These are phyloP conservation scores for Seiridium unicorne DNA, from an alignment of 2,329 filamentous ascomycete genomes.

Conservation along the genomic window DNA sequence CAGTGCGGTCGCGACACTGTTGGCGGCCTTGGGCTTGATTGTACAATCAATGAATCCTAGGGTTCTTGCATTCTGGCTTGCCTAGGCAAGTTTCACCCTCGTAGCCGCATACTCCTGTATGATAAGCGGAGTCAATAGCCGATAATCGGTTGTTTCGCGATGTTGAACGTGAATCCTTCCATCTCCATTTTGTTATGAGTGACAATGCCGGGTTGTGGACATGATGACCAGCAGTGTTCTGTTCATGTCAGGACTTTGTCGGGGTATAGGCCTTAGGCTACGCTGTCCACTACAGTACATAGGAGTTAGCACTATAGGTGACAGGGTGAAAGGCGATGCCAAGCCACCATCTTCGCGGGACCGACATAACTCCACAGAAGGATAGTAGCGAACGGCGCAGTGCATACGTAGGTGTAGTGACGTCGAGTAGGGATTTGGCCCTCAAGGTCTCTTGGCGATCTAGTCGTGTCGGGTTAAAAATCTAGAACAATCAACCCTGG, in stretches of 20 bases:
- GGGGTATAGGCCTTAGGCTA: no score
- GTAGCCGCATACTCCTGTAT: background rate
- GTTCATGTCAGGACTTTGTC: no score
- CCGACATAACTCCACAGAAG: background rate
- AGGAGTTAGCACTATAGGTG: no score
- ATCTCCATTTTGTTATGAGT: no score
- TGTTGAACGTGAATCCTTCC: no score
- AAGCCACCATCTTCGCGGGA: background rate
- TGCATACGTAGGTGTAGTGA: background rate
- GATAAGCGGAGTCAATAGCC: background rate
- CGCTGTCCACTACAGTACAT: no score
- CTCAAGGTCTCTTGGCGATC: background rate
- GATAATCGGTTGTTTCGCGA: background rate
- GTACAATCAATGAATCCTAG: no score
- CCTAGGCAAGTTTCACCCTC: background rate
- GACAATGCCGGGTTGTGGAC: no score
- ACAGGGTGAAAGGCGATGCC: background rate
- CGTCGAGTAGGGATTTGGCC: background rate
- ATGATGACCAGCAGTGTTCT: no score
- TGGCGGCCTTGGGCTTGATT: no score
- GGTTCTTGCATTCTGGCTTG: no score
- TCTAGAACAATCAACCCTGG: background rate
- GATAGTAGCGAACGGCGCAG: background rate
- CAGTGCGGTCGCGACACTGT: no score
- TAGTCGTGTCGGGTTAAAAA: background rate